Evolutionary conservation across 2,329 filamentous ascomycete species (phyloP).

Genomic region (Ceratocystiopsis brevicomis): DNA sequence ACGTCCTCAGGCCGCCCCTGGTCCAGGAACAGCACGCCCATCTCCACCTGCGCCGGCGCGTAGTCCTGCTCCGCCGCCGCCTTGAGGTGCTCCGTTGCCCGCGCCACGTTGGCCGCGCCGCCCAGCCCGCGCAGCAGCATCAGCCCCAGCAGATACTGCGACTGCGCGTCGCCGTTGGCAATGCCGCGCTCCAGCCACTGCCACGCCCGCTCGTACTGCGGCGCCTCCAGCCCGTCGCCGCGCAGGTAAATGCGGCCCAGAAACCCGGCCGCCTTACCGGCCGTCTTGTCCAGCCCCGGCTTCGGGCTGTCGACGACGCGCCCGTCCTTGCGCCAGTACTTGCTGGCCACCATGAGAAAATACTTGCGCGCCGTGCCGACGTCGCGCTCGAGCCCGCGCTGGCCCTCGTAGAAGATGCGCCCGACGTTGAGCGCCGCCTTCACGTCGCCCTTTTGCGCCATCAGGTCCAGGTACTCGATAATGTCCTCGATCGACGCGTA

Average conservation of each 20-base stretch:
- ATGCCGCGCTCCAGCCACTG: constrained; percentile 73
- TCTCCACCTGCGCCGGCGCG: constrained; percentile 59
- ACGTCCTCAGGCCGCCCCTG: constrained; percentile 55
- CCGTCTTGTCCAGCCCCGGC: constrained; percentile 54
- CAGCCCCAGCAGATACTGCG: constrained; percentile 66
- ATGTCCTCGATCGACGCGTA: constrained; percentile 84
- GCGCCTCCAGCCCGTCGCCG: constrained; percentile 62
- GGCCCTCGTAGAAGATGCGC: constrained; percentile 74
- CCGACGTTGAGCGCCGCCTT: constrained; percentile 76
- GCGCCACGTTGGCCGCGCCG: constrained; percentile 39
- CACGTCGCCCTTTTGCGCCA: constrained; percentile 76
- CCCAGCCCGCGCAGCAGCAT: constrained; percentile 67
- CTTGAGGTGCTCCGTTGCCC: constrained; percentile 59
- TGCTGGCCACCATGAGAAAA: constrained; percentile 59
- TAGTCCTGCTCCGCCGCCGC: constrained; percentile 67
- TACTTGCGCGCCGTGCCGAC: constrained; percentile 58
- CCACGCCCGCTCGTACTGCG: constrained; percentile 54
- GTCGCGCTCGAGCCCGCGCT: constrained; percentile 54
- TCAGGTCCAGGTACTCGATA: constrained; percentile 78
- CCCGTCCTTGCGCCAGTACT: constrained; percentile 70
- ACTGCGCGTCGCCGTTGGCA: constrained; percentile 57
- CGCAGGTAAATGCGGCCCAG: constrained; percentile 79
- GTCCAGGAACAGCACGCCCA: constrained; percentile 71
- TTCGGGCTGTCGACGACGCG: constrained; percentile 51
- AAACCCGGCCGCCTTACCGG: constrained; percentile 68